phyloP scores from a whole-genome alignment of 1,284 basidiomycete species.

The Ganoderma meredithae region DNA sequence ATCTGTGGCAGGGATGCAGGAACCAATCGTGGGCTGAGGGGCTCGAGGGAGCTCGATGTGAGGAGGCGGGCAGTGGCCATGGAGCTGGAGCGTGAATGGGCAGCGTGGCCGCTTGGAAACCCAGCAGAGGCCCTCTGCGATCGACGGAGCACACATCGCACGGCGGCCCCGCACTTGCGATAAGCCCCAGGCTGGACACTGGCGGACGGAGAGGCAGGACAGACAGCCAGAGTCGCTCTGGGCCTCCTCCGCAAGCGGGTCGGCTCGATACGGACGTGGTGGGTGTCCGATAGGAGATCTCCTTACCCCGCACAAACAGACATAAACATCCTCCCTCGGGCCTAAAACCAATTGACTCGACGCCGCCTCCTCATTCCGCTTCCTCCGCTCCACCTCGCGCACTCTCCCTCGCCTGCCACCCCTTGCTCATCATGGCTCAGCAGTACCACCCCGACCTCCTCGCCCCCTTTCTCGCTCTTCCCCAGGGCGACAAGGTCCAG shows the following conservation, averaged over 20 bases:
- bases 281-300: conserved; percentile 23
- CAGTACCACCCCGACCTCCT: conserved; percentile 84
- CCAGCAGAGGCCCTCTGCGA: too few relatives aligned
- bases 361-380: conserved; percentile 19
- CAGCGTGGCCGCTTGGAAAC: neutral
- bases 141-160: neutral
- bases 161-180: neutral
- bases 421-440: conserved; percentile 38
- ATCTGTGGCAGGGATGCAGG: conserved; percentile 9
- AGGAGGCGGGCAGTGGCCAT: neutral
- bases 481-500: conserved; percentile 89
- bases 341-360: conserved; percentile 29
- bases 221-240: neutral
- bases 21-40: neutral
- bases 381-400: conserved; percentile 25
- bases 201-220: neutral
- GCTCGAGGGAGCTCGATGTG: neutral
- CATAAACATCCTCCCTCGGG: conserved; percentile 25
- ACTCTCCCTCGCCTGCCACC: conserved; percentile 27
- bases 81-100: neutral
- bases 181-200: neutral
- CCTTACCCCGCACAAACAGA: conserved; percentile 32
- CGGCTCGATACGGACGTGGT: conserved; percentile 23
- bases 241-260: neutral
- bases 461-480: conserved; percentile 84